Percentiles rank a stretch among this genome's conserved stretches.
These are phyloP conservation scores for Lecanosticta acicola DNA, from an alignment of 2,329 filamentous ascomycete genomes.

Conservation along the genomic window DNA sequence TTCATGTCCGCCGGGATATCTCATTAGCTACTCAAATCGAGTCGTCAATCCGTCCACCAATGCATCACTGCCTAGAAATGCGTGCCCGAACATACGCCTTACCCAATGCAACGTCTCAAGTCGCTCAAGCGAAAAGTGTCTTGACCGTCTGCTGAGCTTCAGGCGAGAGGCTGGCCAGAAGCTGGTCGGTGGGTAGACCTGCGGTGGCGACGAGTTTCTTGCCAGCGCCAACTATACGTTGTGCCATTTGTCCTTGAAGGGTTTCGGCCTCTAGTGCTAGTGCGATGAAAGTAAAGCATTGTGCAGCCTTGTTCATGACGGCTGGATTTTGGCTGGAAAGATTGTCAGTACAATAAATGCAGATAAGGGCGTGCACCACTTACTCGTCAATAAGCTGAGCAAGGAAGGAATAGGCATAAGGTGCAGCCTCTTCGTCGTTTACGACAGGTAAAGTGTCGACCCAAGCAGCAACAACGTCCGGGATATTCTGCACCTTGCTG, in stretches of 20 bases:
- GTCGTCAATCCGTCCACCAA: background rate
- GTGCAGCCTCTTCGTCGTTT: slow-evolving; percentile 95
- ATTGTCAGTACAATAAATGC: background rate
- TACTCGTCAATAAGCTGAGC: slow-evolving; percentile 91
- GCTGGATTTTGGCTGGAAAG: slow-evolving; percentile 70
- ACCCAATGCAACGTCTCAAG: background rate
- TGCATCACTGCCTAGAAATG: background rate
- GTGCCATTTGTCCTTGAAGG: slow-evolving; percentile 75
- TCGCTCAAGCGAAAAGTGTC: slow-evolving; percentile 32
- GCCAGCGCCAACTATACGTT: slow-evolving; percentile 67
- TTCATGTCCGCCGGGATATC: too few relatives aligned
- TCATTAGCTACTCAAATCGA: background rate
- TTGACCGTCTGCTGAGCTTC: slow-evolving; percentile 65
- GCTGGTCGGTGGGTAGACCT: slow-evolving; percentile 67
- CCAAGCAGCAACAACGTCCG: slow-evolving; percentile 78
- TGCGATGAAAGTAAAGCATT: slow-evolving; percentile 78
- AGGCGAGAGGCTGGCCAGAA: slow-evolving; percentile 68
- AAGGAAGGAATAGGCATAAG: slow-evolving; percentile 90
- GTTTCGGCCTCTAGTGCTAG: slow-evolving; percentile 89
- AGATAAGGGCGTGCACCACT: slow-evolving; percentile 41
- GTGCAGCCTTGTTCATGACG: slow-evolving; percentile 69
- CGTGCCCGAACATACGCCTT: background rate
- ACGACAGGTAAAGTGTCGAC: slow-evolving; percentile 83
- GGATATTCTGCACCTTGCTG: slow-evolving; percentile 66
- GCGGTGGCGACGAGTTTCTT: slow-evolving; percentile 71